A percentile compares a stretch with the other conserved stretches of the same genome.
Evolutionary conservation across 306 rosid genomes (phyloP).

Genomic region (Sicyos edulis): DNA sequence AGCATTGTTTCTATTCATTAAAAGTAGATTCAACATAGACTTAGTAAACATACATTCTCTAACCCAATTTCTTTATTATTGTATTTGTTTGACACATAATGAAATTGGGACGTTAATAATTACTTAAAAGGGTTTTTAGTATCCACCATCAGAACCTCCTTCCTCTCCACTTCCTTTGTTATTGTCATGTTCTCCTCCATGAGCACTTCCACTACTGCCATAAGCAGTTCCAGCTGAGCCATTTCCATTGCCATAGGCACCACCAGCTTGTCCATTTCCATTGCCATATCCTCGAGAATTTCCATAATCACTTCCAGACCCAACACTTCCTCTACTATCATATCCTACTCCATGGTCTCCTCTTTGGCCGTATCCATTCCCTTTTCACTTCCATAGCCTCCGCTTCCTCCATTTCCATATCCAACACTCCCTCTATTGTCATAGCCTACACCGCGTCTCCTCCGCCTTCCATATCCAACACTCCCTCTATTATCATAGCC

Average conservation of each 20-base stretch:
- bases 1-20: neutral
- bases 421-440: too few species aligned
- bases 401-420: too few species aligned
- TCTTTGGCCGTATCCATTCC: neutral
- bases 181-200: slow-evolving; percentile 41
- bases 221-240: too few species aligned
- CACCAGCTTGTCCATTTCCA: too few species aligned
- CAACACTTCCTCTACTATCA: slow-evolving; percentile 14
- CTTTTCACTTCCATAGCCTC: neutral
- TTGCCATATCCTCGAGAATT: too few species aligned
- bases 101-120: neutral
- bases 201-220: too few species aligned
- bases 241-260: too few species aligned
- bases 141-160: slow-evolving; percentile 55
- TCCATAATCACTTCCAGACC: slow-evolving; percentile 15
- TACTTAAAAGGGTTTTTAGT: neutral
- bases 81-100: neutral
- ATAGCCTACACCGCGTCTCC: too few species aligned
- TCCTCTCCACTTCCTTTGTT: slow-evolving; percentile 41
- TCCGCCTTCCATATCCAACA: slow-evolving; percentile 24
- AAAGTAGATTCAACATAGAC: neutral
- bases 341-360: slow-evolving; percentile 15
- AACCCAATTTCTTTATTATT: neutral
- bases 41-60: neutral
- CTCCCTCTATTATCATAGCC: too few species aligned